Conservation (phyloP, 371 early-diverging fungal genomes). For the Mucor circinelloides region DNA sequence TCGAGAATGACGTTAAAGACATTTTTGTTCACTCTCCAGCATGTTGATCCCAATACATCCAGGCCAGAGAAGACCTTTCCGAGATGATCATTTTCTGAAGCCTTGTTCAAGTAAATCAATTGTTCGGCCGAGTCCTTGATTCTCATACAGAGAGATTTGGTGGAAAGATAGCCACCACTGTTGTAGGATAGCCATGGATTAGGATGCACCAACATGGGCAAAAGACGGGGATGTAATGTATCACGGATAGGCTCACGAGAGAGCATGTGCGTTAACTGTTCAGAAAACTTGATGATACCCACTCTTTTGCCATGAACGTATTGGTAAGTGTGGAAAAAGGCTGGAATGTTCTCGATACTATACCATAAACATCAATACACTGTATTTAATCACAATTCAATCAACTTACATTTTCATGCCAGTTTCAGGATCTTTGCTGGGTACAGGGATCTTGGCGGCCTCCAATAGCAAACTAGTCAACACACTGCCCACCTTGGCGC, state of each 20-base stretch:
- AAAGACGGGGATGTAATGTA: conserved; percentile 72
- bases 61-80: conserved; percentile 73
- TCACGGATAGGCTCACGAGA: conserved; percentile 64
- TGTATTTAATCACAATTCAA: not conserved
- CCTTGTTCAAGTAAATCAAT: conserved; percentile 74
- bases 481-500: conserved; percentile 69
- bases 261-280: conserved; percentile 71
- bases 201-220: conserved; percentile 96
- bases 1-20: conserved; percentile 80
- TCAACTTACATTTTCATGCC: conserved; percentile 38
- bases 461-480: conserved; percentile 76
- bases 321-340: conserved; percentile 81
- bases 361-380: not conserved
- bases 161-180: conserved; percentile 89
- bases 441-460: conserved; percentile 72
- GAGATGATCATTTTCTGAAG: conserved; percentile 79
- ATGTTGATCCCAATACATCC: conserved; percentile 89
- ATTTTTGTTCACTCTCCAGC: conserved; percentile 87
- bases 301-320: conserved; percentile 64
- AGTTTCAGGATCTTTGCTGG: conserved; percentile 59
- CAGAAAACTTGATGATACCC: conserved; percentile 79
- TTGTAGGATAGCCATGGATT: conserved; percentile 92
- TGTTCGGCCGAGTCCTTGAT: conserved; percentile 78
- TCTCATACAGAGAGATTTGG: conserved; percentile 75
- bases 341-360: conserved; percentile 65